Evolutionary conservation across 805 yeast genomes (phyloP).

Genomic region (Starmerella gropengiesseri): DNA sequence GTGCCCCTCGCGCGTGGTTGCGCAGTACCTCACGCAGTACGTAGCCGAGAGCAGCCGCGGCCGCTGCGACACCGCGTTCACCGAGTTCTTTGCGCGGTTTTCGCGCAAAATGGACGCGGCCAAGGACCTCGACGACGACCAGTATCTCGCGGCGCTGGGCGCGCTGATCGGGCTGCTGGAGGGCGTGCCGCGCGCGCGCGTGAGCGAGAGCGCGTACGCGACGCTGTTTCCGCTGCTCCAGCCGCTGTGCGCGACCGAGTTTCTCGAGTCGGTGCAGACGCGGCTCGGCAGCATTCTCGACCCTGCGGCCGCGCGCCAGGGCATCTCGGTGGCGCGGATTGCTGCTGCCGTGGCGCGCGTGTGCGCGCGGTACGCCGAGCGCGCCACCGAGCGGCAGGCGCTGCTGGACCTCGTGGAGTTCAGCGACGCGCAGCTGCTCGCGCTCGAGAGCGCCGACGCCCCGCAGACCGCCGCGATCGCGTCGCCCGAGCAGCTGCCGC

Average conservation of each 20-base stretch:
- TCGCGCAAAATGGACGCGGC: constrained; percentile 4
- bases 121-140: not conserved
- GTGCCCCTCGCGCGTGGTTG: constrained; percentile 20
- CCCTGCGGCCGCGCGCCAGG: not conserved
- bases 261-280: constrained; percentile 2
- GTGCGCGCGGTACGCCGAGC: constrained; percentile 15
- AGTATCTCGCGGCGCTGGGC: constrained; percentile 2
- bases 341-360: constrained; percentile 7
- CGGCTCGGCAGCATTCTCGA: not conserved
- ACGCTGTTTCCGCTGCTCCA: not conserved
- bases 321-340: not conserved
- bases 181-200: constrained; percentile 5
- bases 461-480: constrained; percentile 16
- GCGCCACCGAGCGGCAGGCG: constrained; percentile 4
- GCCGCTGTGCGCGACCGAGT: constrained; percentile 3
- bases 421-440: constrained; percentile 7
- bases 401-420: constrained; percentile 6
- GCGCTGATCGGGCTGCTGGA: constrained; percentile 16
- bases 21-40: constrained; percentile 5
- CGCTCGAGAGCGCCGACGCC: constrained; percentile 7
- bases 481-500: constrained; percentile 32
- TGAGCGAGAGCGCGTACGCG: not conserved
- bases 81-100: not conserved
- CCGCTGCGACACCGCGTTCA: not conserved
- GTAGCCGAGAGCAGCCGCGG: no score